These are phyloP conservation scores for Leishmania major DNA, from an alignment of 208 protist species.

Conservation along the genomic window DNA sequence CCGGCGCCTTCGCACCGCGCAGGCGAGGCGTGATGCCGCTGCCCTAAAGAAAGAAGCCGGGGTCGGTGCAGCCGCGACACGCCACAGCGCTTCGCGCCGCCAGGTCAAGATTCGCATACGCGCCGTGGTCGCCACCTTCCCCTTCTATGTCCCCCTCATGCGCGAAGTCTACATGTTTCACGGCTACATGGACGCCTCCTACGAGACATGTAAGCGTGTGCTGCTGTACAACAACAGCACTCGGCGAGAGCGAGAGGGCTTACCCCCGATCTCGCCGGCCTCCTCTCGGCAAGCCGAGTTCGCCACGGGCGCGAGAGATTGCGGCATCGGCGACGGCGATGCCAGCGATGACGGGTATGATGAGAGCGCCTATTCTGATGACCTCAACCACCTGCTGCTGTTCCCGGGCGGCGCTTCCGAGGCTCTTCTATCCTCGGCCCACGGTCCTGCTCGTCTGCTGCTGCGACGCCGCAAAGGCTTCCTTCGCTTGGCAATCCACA, in stretches of 20 bases:
- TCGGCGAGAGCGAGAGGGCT: slow-evolving; percentile 18
- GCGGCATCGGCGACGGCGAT: background rate
- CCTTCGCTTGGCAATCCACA: slow-evolving; percentile 47
- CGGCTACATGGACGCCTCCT: slow-evolving; percentile 59
- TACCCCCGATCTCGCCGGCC: background rate
- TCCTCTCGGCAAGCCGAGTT: background rate
- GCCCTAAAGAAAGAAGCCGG: too few species aligned
- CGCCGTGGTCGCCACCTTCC: slow-evolving; percentile 55
- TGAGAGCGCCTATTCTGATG: slow-evolving; percentile 14
- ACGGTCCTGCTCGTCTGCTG: slow-evolving; percentile 40
- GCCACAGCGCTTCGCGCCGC: slow-evolving; percentile 1
- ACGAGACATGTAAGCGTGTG: slow-evolving; percentile 34
- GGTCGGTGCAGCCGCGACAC: background rate
- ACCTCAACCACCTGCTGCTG: slow-evolving; percentile 46
- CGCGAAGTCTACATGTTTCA: slow-evolving; percentile 58
- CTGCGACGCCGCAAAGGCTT: slow-evolving; percentile 59
- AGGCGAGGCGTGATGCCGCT: background rate
- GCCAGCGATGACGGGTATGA: slow-evolving; percentile 11
- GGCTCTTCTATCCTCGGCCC: slow-evolving; percentile 40
- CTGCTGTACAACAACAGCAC: slow-evolving; percentile 41
- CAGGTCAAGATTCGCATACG: slow-evolving; percentile 34
- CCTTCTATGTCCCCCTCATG: slow-evolving; percentile 62
- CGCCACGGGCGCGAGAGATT: background rate
- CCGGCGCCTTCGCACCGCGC: slow-evolving; percentile 6
- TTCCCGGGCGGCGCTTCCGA: slow-evolving; percentile 61